Base-by-base conservation (phyloP, 352 stramenopile species). In the Phytopythium oedochilum region DNA sequence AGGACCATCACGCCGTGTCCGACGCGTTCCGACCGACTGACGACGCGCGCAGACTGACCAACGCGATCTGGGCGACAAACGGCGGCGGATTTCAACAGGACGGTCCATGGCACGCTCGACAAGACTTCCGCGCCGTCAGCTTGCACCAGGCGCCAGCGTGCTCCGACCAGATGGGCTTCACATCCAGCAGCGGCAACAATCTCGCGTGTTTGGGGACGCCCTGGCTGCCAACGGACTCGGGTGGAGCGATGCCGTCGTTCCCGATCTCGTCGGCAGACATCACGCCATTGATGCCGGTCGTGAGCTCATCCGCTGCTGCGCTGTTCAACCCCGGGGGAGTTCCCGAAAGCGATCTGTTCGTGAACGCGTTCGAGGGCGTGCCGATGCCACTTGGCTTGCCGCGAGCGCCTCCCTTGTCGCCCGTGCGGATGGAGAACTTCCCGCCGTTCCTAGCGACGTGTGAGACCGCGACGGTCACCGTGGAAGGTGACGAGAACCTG, bases 341-440 rank as follows among this genome's bases (percentile, higher is more conserved):
- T 2, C 2, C 17, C 15, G 45, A 26, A 10, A 52, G 28, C 45
- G 45, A 52, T 10, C 28, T 52, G 28, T 52, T 52, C 31, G 28
- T 29, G 6, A 52, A 52, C 17, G 28, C 45, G 28, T 52, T 52
- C 28, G 45, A 52, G 26, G 28, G 26, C 28, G 45, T 36, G 26
- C 39, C 45, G 2, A 53, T 53, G 47, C 47, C 47, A 32, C n/a
- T 53, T 7, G 43, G 47, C 47, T 43, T 32, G 6, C 29, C 47
- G n/a, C 45, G 45, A 26, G 45, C 28, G 17, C 39, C 39, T 18
- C 45, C 47, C 12, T 22, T 31, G 31, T 73, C 67, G 40, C 62
- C 70, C 2, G 67, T 66, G 60, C 70, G 75, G 52, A 71, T 83
- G 70, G 70, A 75, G 48, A 60, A n/a, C 29, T 70, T 83, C 54